A percentile compares a stretch with the other conserved stretches of the same genome.
phyloP scores from a whole-genome alignment of 2,329 filamentous ascomycete genomes.

The Aspergillus sp. region DNA sequence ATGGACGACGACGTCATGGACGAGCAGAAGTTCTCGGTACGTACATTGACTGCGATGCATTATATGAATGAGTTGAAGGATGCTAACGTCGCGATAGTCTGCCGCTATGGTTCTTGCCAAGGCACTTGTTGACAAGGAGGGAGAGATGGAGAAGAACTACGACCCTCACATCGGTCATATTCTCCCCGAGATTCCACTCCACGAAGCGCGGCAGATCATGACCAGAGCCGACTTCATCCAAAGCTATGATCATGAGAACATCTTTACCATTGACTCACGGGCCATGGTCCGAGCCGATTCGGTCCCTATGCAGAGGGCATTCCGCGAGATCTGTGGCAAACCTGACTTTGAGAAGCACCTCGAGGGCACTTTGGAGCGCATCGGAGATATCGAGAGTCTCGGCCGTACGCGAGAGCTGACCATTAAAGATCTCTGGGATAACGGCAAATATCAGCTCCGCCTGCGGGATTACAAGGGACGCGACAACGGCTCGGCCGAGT shows the following conservation, averaged over 20 bases:
- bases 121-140: constrained; percentile 81
- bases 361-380: constrained; percentile 78
- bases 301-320: constrained; percentile 94
- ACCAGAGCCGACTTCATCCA: constrained; percentile 94
- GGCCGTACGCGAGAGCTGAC: constrained; percentile 93
- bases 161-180: constrained; percentile 68
- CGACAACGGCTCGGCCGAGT: constrained; percentile 48
- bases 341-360: constrained; percentile 80
- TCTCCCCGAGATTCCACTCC: constrained; percentile 76
- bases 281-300: constrained; percentile 89
- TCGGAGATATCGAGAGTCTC: constrained; percentile 88
- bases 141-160: constrained; percentile 62
- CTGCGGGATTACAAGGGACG: constrained; percentile 49
- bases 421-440: constrained; percentile 87
- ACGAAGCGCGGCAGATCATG: constrained; percentile 88
- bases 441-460: constrained; percentile 73
- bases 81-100: constrained; percentile 52
- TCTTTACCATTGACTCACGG: constrained; percentile 88
- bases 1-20: constrained; percentile 99
- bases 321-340: constrained; percentile 75
- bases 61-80: background rate
- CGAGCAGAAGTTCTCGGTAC: constrained; percentile 89
- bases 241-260: constrained; percentile 85
- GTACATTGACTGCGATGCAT: background rate
- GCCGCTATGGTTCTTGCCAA: constrained; percentile 92